A percentile compares a stretch with the other conserved stretches of the same genome.
Conservation (phyloP, 306 rosid species). For the Acacia melanoxylon region DNA sequence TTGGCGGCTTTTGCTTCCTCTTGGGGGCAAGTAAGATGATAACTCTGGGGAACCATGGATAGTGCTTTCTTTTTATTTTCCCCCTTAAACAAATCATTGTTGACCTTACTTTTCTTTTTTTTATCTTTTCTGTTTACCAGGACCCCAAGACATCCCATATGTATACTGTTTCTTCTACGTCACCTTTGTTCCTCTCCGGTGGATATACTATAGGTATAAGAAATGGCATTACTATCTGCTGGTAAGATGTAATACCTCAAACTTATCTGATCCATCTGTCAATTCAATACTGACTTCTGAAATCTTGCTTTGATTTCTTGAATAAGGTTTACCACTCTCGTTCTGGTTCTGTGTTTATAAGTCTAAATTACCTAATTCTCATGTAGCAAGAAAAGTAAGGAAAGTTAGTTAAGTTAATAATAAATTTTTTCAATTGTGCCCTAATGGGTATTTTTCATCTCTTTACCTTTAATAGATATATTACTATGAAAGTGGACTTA, state of each 20-base stretch:
- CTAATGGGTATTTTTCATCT: too few species aligned
- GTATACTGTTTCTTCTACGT: slow-evolving; percentile 85
- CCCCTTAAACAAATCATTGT: not conserved
- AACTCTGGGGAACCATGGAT: slow-evolving; percentile 18
- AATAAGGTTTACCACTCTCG: not conserved
- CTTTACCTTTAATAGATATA: too few species aligned
- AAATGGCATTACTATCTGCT: slow-evolving; percentile 97
- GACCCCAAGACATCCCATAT: slow-evolving; percentile 83
- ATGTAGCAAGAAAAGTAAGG: too few species aligned
- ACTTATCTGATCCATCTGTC: not conserved
- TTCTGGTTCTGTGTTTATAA: too few species aligned
- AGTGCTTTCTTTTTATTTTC: not conserved
- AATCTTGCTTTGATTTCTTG: not conserved
- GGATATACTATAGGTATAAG: slow-evolving; percentile 94
- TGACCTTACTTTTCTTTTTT: not conserved
- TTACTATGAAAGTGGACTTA: too few species aligned
- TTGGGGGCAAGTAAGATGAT: slow-evolving; percentile 86
- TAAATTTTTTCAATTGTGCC: too few species aligned
- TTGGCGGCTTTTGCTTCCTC: slow-evolving; percentile 88
- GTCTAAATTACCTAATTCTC: too few species aligned
- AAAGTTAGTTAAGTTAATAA: too few species aligned
- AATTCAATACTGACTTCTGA: slow-evolving; percentile 4
- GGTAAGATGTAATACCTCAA: slow-evolving; percentile 50
- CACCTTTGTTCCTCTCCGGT: slow-evolving; percentile 88
- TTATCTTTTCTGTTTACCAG: slow-evolving; percentile 40